Base-by-base conservation (phyloP, 208 protist genomes). In the Lotmaria passim region DNA sequence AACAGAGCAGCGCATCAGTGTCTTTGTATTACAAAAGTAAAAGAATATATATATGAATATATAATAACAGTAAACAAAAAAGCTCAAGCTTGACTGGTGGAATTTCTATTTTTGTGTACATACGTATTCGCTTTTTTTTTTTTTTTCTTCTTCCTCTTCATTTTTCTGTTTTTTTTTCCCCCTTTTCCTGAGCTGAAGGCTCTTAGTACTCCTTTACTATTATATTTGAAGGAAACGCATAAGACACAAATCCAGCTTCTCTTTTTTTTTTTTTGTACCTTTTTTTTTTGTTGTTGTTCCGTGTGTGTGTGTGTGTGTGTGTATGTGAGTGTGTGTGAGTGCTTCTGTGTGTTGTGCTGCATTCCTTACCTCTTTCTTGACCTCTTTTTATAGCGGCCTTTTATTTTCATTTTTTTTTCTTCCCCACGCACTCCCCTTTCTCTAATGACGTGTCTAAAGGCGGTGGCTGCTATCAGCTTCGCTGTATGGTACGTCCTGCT, bases 401-500 rank as follows among this genome's bases (percentile, higher is more conserved):
- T 19, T 48, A 48, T 30, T 23, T 47, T 30, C 23, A 12, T 61
- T 47, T 30, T 44, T 33, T 61, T 58, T 33, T 55, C 7, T 55
- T 21, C 7, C 36, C 47, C 14, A 48, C 14, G 1, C 44, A 33
- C 1, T 43, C 34, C 24, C 47, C 33, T 33, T 61, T 38, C 28
- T 17, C 30, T 50, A 10, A 66, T 66, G 60, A 15, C 34, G 12
- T 66, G 47, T 0, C 10, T 31, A 2, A 31, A 43, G 33, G 0
- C 56, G 31, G 14, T 2, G 11, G 44, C 34, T 17, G 46, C 46
- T 34, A 38, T 44, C 14, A 38, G n/a, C 34, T 72, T 78, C 31
- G 66, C 38, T 5, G 58, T 75, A 36, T 82, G 77, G 77, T 72
- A 72, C 56, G 21, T 59, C 11, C 61, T 86, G 19, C 76, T 87